Base-by-base conservation (phyloP, 2,329 filamentous ascomycete species). In the Diaporthe destruens region DNA sequence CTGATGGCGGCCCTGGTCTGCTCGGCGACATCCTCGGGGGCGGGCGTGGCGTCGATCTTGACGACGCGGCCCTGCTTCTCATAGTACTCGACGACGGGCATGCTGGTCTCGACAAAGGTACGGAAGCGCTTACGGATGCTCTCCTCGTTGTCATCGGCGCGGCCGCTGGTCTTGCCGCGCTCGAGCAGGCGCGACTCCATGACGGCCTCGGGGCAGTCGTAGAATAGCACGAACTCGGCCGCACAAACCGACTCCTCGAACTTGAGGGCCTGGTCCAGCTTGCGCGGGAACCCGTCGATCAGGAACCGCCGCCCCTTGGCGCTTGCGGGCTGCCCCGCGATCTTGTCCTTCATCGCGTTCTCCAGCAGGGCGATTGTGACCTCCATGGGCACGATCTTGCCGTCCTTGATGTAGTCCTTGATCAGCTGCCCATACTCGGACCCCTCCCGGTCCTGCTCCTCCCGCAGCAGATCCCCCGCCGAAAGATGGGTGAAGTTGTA, bases 361-460 rank as follows among this genome's bases (percentile, higher is more conserved):
- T 98, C 95, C 55, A 99, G 89, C 47, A 99, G 85, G 79, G 95
- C 92, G 73, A 99, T 93, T 6, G 96, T 99, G 66, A 98, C 95
- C 83, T 98, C 96, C 94, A 98, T 97, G n/a, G 96, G 96, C 75
- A 99, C 96, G 82, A 99, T 99, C 78, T 91, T 91, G 73, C 96
- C 96, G 81, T 99, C 92, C 80, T 93, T 94, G 87, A 99, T 99
- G 86, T 96, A 95, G 77, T 92, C 89, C 81, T 92, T 92, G 88
- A 99, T 99, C 85, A 98, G 88, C 76, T 95, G 90, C 81, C 96
- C 96, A 82, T 97, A 98, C 83, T 98, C 88, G 76, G 91, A 94
- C 72, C 94, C 95, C 0, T 90, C 88, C 6, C 96, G 93, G 80
- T 96, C 88, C 85, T 98, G 96, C 86, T 99, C 96, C 75, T 94